These are phyloP conservation scores for Psidium friedrichsthalianum DNA, from an alignment of 345 rosid species.

Conservation along the genomic window DNA sequence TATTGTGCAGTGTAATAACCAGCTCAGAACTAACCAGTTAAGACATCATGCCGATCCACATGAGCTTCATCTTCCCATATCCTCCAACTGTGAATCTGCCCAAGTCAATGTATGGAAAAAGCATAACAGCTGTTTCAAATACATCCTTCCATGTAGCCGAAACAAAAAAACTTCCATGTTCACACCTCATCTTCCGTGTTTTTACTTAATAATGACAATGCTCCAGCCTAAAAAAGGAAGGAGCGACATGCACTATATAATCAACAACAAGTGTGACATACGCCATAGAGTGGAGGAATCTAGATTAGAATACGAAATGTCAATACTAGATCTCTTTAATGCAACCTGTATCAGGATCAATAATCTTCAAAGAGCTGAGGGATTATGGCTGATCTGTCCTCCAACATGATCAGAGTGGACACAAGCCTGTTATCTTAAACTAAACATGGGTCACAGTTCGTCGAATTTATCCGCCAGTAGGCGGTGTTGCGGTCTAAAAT, in stretches of 20 bases:
- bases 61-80: conserved; percentile 85
- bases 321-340: not conserved
- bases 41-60: conserved; percentile 40
- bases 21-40: conserved; percentile 40
- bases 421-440: not conserved
- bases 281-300: no score
- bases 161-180: not conserved
- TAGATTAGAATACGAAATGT: not conserved
- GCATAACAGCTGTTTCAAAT: not conserved
- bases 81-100: conserved; percentile 91
- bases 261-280: no score
- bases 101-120: conserved; percentile 7
- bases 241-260: not conserved
- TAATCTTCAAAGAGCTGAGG: not conserved
- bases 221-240: not conserved
- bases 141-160: not conserved
- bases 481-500: not conserved
- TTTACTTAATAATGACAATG: not conserved
- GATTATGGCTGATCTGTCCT: not conserved
- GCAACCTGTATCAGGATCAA: not conserved
- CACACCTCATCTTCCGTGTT: not conserved
- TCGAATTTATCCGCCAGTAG: not conserved
- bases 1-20: not conserved
- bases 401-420: not conserved
- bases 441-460: not conserved